Conservation (phyloP, 768 basidiomycete genomes). For the Dendrothele bispora region DNA sequence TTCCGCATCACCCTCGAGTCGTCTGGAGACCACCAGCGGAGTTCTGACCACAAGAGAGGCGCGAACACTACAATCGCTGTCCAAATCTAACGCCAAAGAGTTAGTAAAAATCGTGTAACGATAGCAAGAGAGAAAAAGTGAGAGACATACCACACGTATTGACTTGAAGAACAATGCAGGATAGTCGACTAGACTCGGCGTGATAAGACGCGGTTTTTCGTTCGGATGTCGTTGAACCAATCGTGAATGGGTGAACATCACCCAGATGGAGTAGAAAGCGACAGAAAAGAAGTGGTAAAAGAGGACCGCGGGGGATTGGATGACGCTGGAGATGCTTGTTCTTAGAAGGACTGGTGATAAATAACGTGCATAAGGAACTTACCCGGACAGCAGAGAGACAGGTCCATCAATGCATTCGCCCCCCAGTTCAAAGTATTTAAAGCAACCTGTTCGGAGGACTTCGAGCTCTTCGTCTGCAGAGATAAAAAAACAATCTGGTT, state of each 20-base stretch:
- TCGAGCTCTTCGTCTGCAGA: slow-evolving; percentile 55
- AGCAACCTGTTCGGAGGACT: slow-evolving; percentile 81
- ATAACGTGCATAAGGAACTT: slow-evolving; percentile 22
- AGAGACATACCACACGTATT: slow-evolving; percentile 63
- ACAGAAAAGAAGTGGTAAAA: slow-evolving; percentile 94
- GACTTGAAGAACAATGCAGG: slow-evolving; percentile 64
- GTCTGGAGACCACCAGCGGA: slow-evolving; percentile 55
- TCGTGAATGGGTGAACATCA: slow-evolving; percentile 68
- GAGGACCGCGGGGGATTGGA: slow-evolving; percentile 77
- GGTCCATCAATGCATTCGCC: slow-evolving; percentile 88
- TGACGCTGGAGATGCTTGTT: slow-evolving; percentile 14
- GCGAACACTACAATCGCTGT: slow-evolving; percentile 88
- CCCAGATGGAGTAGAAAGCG: slow-evolving; percentile 92
- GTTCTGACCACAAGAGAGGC: slow-evolving; percentile 86
- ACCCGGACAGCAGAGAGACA: slow-evolving; percentile 89
- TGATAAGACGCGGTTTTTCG: slow-evolving; percentile 38
- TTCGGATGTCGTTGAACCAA: slow-evolving; percentile 20
- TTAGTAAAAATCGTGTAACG: neutral
- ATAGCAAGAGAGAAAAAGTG: slow-evolving; percentile 4
- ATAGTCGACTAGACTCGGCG: slow-evolving; percentile 60
- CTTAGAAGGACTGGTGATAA: neutral
- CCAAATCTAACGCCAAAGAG: slow-evolving; percentile 67
- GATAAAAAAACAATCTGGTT: neutral
- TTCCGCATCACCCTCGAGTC: slow-evolving; percentile 1
- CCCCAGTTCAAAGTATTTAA: slow-evolving; percentile 95